Evolutionary conservation across 2,329 filamentous ascomycete genomes (phyloP), one percentile per base, ranked within the genome.

Genomic region (Boeremia exigua): DNA sequence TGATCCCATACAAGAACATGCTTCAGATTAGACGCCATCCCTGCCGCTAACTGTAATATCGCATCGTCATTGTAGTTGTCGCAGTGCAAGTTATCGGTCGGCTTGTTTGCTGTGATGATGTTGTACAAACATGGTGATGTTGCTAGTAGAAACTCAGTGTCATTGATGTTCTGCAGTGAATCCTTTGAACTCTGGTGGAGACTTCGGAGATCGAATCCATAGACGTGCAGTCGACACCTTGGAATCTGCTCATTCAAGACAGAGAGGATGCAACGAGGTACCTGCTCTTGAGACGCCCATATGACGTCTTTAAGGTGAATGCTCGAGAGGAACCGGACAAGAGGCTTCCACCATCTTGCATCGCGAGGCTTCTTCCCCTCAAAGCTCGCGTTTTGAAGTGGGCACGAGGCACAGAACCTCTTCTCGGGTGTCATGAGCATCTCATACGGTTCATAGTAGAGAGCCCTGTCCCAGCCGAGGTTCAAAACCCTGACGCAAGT

Each of bases 151-250:
- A 25, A 45, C 17, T 45, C 42, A 10, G 42, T 45, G 11, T 33
- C 42, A 10, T 45, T 29, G 19, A 45, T 45, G 23, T 45, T 29
- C 17, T 45, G 42, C 6, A 45, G 42, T 45, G 42, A n/a, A 33
- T 33, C 8, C 42, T 33, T n/a, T n/a, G n/a, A n/a, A n/a, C 15
- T 32, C 33, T 45, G 42, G 42, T 45, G 42, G 17, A 45, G 42
- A 15, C 42, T 45, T 19, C 42, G 42, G 42, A 45, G 42, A 33
- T 45, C 42, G 29, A 45, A 45, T 33, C 25, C 42, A 33, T 32
- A n/a, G 15, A 45, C 15, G 15, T 45, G 42, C 33, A 45, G 29
- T 33, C 29, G 42, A 45, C 42, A 45, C 15, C n/a, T 45, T 29
- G 42, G 28, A 33, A 33, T 32, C 33, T 33, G 42, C 29, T 45